Evolutionary conservation across 2,329 filamentous ascomycete genomes (phyloP).

Genomic region (Fusarium buxicola): DNA sequence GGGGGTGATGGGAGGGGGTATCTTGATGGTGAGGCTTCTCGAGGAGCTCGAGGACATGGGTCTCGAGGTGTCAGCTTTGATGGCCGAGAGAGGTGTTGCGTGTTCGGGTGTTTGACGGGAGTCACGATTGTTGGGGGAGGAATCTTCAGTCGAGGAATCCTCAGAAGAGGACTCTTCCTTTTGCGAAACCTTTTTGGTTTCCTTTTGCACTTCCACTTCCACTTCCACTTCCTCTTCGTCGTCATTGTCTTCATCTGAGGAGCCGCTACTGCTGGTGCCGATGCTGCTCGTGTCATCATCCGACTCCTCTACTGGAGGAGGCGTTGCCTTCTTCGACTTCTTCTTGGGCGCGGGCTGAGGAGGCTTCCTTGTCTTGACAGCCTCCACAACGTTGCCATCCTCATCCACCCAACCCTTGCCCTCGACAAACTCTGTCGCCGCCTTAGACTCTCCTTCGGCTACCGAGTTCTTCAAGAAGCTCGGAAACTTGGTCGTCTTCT

Average conservation of each 20-base stretch:
- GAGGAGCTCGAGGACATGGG: conserved; percentile 64
- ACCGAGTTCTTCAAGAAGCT: conserved; percentile 75
- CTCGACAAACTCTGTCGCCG: conserved; percentile 75
- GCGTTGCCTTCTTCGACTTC: conserved; percentile 38
- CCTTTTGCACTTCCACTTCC: conserved; percentile 10
- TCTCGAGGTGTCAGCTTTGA: conserved; percentile 50
- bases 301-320: conserved; percentile 34
- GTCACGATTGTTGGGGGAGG: conserved; percentile 17
- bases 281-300: conserved; percentile 50
- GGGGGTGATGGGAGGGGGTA: conserved; percentile 60
- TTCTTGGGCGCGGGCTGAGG: conserved; percentile 35
- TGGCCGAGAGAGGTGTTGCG: conserved; percentile 39
- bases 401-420: conserved; percentile 90
- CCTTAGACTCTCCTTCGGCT: conserved; percentile 47
- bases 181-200: conserved; percentile 21
- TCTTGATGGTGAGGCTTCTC: conserved; percentile 66
- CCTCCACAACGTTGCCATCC: conserved; percentile 79
- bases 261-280: conserved; percentile 51
- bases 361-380: conserved; percentile 54
- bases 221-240: conserved; percentile 31
- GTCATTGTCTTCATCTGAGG: conserved; percentile 50
- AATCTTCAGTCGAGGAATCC: conserved; percentile 31
- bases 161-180: no score
- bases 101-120: conserved; percentile 22
- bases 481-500: conserved; percentile 84